Percentiles rank a stretch among this genome's conserved stretches.
Conservation (phyloP, 192 early-diverging fungal genomes). For the Coemansia sp. region DNA sequence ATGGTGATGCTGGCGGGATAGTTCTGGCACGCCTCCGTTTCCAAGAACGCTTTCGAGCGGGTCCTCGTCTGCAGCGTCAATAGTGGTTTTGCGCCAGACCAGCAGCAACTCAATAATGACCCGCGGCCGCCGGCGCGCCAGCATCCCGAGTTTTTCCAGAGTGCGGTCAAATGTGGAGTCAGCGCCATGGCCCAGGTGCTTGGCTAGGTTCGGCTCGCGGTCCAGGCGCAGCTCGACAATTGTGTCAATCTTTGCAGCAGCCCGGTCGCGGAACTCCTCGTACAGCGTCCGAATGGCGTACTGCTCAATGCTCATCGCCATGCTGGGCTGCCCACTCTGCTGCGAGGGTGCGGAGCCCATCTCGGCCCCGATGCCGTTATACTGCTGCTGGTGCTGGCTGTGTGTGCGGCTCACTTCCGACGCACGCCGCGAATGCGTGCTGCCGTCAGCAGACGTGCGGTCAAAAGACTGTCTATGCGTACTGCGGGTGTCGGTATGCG, state of each 20-base stretch:
- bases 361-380: background rate
- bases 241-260: slow-evolving; percentile 36
- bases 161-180: slow-evolving; percentile 84
- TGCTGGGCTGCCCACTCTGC: background rate
- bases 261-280: slow-evolving; percentile 45
- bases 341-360: slow-evolving; percentile 1
- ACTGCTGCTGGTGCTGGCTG: background rate
- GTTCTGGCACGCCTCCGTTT: background rate
- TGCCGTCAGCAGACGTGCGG: background rate
- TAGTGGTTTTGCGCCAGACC: slow-evolving; percentile 72
- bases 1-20: slow-evolving; percentile 40
- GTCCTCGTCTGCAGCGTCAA: slow-evolving; percentile 42
- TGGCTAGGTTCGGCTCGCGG: slow-evolving; percentile 60
- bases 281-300: slow-evolving; percentile 46
- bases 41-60: slow-evolving; percentile 16
- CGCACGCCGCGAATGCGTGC: slow-evolving; percentile 2
- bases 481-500: background rate
- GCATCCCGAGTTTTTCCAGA: slow-evolving; percentile 70
- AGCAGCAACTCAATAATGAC: slow-evolving; percentile 79
- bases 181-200: slow-evolving; percentile 59
- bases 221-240: slow-evolving; percentile 52
- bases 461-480: background rate
- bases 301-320: slow-evolving; percentile 35
- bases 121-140: slow-evolving; percentile 82
- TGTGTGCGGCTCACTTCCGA: background rate